Evolutionary conservation across 2,329 filamentous ascomycete genomes (phyloP).

Genomic region (Nothophaeocryptopus gaeumannii): DNA sequence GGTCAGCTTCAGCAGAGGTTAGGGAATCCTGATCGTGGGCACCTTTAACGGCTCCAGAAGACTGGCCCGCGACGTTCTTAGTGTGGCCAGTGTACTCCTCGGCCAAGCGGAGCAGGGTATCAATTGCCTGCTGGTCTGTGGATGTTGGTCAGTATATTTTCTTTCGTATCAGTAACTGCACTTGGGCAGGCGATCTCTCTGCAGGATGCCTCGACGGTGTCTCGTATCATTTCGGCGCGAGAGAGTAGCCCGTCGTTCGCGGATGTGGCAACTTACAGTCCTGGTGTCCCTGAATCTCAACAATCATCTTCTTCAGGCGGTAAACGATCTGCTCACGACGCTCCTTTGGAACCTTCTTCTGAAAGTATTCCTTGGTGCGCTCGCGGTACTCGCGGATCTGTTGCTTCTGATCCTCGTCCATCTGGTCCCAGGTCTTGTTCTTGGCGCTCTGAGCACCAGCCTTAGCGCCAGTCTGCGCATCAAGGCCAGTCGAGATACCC

Average conservation of each 20-base stretch:
- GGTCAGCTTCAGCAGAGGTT: conserved; percentile 70
- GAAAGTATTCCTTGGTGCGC: conserved; percentile 69
- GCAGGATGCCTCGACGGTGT: too few relatives aligned
- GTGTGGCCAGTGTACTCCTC: conserved; percentile 81
- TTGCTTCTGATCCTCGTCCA: conserved; percentile 60
- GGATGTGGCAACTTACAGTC: conserved; percentile 60
- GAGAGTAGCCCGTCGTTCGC: not conserved
- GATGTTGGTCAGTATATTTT: conserved; percentile 29
- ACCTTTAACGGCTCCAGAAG: conserved; percentile 68
- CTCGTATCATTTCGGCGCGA: too few relatives aligned
- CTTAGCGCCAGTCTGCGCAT: conserved; percentile 51
- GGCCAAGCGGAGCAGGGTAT: conserved; percentile 78
- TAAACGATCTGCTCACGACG: conserved; percentile 88
- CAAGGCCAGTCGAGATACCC: conserved; percentile 48
- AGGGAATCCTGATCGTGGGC: conserved; percentile 64
- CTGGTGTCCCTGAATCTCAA: conserved; percentile 91
- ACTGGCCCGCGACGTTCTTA: conserved; percentile 61
- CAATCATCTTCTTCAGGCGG: conserved; percentile 95
- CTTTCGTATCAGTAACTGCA: not conserved
- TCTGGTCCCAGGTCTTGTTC: conserved; percentile 57
- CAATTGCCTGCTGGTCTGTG: conserved; percentile 77
- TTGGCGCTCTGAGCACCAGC: conserved; percentile 50
- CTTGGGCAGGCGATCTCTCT: too few relatives aligned
- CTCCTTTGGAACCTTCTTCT: conserved; percentile 84
- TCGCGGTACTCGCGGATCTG: conserved; percentile 43